These are phyloP conservation scores for Phanerodontia chrysosporium DNA, from an alignment of 768 basidiomycete species.

Conservation along the genomic window DNA sequence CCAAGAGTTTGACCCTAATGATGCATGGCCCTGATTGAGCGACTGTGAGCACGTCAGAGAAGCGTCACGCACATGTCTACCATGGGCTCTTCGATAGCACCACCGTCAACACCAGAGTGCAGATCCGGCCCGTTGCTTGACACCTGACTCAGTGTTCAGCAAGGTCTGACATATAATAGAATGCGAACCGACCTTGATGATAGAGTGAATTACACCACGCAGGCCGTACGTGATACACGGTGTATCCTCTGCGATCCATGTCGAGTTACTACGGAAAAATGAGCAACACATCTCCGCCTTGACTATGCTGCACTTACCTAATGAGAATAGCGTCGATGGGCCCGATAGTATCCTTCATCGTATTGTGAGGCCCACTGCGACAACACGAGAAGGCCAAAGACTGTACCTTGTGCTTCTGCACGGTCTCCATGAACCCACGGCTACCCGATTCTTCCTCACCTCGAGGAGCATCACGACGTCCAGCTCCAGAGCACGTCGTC, in stretches of 20 bases:
- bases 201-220: conserved; percentile 89
- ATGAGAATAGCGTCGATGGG: conserved; percentile 85
- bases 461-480: conserved; percentile 92
- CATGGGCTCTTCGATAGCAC: conserved; percentile 86
- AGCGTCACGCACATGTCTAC: conserved; percentile 81
- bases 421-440: conserved; percentile 75
- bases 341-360: conserved; percentile 68
- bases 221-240: conserved; percentile 96
- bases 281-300: neutral
- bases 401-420: conserved; percentile 67
- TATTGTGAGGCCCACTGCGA: neutral
- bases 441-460: conserved; percentile 96
- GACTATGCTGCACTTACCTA: conserved; percentile 42
- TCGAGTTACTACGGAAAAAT: conserved; percentile 67
- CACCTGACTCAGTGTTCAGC: conserved; percentile 40
- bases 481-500: conserved; percentile 67
- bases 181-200: conserved; percentile 50
- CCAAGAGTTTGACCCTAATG: conserved; percentile 71
- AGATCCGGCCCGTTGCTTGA: conserved; percentile 71
- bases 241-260: conserved; percentile 89
- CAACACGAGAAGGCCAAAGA: neutral
- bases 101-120: conserved; percentile 94
- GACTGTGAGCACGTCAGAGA: neutral
- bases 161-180: neutral
- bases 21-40: neutral